Conservation (phyloP, 2,329 filamentous ascomycete species). For the Cordyceps cateniannulata region DNA sequence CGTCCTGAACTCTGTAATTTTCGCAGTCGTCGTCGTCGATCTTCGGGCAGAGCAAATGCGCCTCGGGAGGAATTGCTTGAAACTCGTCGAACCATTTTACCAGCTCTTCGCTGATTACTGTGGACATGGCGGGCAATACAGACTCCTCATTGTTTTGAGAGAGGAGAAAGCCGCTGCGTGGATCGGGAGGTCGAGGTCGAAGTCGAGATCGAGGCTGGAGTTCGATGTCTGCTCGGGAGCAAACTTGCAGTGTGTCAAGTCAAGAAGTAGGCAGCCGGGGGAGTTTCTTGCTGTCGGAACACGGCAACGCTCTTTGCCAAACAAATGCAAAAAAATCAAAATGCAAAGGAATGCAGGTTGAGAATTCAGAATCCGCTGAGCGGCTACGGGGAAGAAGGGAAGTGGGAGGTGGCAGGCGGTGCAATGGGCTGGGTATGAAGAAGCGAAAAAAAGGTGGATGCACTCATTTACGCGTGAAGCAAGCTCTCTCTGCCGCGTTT, state of each 20-base stretch:
- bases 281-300: background rate
- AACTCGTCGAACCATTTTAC: conserved; percentile 37
- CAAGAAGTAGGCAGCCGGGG: background rate
- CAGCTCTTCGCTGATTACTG: conserved; percentile 29
- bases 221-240: background rate
- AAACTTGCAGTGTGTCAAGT: background rate
- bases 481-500: background rate
- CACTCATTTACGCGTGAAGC: conserved; percentile 10
- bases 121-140: background rate
- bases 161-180: background rate
- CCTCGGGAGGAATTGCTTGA: conserved; percentile 36
- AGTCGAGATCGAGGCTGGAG: background rate
- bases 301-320: background rate
- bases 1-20: conserved; percentile 48
- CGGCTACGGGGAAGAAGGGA: background rate
- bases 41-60: conserved; percentile 64
- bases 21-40: conserved; percentile 55
- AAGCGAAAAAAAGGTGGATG: conserved; percentile 9
- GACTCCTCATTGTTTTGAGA: background rate
- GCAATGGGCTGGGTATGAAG: background rate
- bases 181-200: background rate
- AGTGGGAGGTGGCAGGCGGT: background rate
- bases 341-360: background rate
- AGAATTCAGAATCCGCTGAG: background rate
- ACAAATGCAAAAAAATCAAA: background rate